These are phyloP conservation scores for Lachancea sp. DNA, from an alignment of 805 yeast genomes.

Conservation along the genomic window DNA sequence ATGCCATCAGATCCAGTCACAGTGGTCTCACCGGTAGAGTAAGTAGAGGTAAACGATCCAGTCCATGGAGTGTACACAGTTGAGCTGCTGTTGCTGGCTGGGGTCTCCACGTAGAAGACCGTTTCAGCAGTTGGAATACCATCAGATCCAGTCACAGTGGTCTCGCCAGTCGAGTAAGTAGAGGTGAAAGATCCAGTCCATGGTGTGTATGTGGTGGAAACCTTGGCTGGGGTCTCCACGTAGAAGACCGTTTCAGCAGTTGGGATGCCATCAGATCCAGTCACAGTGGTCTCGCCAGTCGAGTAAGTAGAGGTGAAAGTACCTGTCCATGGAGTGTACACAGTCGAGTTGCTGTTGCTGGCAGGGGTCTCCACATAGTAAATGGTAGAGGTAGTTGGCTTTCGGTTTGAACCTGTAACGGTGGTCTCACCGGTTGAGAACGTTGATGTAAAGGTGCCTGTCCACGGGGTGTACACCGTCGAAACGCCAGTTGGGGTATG, in stretches of 20 bases:
- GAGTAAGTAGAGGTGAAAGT: constrained; percentile 8
- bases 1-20: background rate
- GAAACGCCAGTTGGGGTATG: constrained; percentile 11
- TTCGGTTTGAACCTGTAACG: constrained; percentile 11
- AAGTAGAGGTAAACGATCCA: constrained; percentile 1
- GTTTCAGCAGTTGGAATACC: constrained; percentile 11
- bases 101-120: constrained; percentile 13
- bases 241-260: constrained; percentile 5
- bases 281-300: background rate
- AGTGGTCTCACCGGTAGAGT: background rate
- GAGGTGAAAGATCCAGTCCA: constrained; percentile 8
- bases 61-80: constrained; percentile 5
- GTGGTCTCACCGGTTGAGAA: constrained; percentile 4
- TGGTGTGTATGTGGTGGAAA: background rate
- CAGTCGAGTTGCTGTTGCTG: background rate
- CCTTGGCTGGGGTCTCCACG: constrained; percentile 4
- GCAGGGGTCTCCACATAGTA: constrained; percentile 16
- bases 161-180: constrained; percentile 12
- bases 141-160: constrained; percentile 6
- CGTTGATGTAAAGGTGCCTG: constrained; percentile 8
- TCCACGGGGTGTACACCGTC: constrained; percentile 5
- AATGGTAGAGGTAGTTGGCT: constrained; percentile 10
- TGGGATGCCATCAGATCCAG: constrained; percentile 3
- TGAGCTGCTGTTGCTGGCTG: background rate
- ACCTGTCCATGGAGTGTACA: constrained; percentile 10